These are phyloP conservation scores for Xeromyces bisporus DNA, from an alignment of 495 filamentous ascomycete genomes.

Conservation along the genomic window DNA sequence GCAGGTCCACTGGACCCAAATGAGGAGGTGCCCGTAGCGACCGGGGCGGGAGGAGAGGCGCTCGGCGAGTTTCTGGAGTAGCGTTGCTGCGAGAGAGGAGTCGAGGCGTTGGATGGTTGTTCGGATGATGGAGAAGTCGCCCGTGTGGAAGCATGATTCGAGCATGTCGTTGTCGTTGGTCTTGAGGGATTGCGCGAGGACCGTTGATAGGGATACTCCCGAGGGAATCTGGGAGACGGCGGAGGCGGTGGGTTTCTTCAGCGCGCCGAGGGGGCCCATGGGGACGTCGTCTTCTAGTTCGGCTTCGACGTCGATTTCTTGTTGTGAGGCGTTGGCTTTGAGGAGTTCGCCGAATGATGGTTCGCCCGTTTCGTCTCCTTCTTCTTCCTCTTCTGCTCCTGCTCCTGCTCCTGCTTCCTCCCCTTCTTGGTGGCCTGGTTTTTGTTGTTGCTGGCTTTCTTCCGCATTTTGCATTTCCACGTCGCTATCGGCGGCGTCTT, in stretches of 20 bases:
- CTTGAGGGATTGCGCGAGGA: conserved; percentile 79
- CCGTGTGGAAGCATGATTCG: conserved; percentile 76
- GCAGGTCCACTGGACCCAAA: conserved; percentile 94
- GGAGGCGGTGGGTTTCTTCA: conserved; percentile 20
- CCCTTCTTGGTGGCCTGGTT: conserved; percentile 21
- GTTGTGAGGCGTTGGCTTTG: conserved; percentile 46
- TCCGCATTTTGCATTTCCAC: conserved; percentile 25
- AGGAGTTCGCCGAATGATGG: conserved; percentile 83
- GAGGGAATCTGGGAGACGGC: conserved; percentile 41
- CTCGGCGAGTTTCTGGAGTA: conserved; percentile 73
- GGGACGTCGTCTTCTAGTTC: conserved; percentile 27
- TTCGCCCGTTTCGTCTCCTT: conserved; percentile 27
- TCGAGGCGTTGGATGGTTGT: conserved; percentile 80
- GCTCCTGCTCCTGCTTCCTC: conserved; percentile 30
- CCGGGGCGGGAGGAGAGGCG: conserved; percentile 76
- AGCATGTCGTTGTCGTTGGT: conserved; percentile 79
- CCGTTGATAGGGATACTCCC: conserved; percentile 70
- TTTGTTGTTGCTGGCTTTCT: too few species aligned
- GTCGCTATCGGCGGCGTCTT: conserved; percentile 20
- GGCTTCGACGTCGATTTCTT: conserved; percentile 61
- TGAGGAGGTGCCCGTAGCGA: conserved; percentile 76
- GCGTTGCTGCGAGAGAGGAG: conserved; percentile 55
- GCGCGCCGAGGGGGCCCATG: conserved; percentile 21
- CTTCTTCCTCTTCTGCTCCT: conserved; percentile 10
- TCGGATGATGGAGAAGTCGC: conserved; percentile 56